phyloP scores from a whole-genome alignment of 139 green algal species.

The Chlamydomonas asymmetrica region DNA sequence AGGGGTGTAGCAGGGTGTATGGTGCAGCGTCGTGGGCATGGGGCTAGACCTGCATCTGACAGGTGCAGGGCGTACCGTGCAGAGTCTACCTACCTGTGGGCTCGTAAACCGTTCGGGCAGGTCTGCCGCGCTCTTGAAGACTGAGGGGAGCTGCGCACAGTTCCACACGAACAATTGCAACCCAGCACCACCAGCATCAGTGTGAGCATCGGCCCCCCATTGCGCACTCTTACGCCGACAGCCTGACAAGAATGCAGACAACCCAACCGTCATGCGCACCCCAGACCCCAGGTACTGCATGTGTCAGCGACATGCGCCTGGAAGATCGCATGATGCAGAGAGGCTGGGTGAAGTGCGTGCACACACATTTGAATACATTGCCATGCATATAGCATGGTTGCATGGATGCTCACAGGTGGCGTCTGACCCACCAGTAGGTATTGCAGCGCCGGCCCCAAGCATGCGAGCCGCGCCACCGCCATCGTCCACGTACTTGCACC shows the following conservation, averaged over 20 bases:
- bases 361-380: background rate
- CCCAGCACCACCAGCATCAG: background rate
- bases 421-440: constrained; percentile 26
- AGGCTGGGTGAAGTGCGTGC: background rate
- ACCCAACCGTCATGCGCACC: background rate
- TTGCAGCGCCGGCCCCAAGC: constrained; percentile 28
- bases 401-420: background rate
- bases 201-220: background rate
- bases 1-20: no score
- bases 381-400: background rate
- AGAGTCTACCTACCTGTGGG: no score
- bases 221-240: no score
- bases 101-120: constrained; percentile 16
- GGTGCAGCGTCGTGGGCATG: no score
- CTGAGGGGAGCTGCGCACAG: constrained; percentile 19
- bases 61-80: no score
- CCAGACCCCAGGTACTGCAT: background rate
- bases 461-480: constrained; percentile 12
- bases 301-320: background rate
- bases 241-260: background rate
- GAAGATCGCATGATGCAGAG: background rate
- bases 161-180: no score
- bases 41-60: no score
- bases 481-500: constrained; percentile 20
- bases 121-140: constrained; percentile 2